phyloP scores from a whole-genome alignment of 805 yeast species.

The Wickerhamomyces strasburgensis region DNA sequence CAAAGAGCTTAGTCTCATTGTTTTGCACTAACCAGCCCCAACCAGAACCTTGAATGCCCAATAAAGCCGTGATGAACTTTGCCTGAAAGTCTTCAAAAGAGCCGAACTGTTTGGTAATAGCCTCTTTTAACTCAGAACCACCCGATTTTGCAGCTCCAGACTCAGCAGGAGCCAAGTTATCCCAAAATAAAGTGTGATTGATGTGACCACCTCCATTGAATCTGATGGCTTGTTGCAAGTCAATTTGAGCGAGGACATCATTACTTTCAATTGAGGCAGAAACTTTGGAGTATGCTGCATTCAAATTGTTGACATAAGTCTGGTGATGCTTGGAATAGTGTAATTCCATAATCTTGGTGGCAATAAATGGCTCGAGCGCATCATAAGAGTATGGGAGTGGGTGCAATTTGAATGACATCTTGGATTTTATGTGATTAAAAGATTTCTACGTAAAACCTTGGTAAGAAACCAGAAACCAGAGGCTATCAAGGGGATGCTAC shows the following conservation, averaged over 20 bases:
- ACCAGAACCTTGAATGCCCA: conserved; percentile 49
- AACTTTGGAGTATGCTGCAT: conserved; percentile 38
- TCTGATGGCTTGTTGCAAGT: conserved; percentile 40
- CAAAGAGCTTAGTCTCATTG: conserved; percentile 35
- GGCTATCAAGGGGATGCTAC: no score
- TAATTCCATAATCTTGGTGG: conserved; percentile 41
- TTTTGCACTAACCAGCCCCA: conserved; percentile 49
- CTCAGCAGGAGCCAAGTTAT: conserved; percentile 37
- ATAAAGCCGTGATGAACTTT: conserved; percentile 37
- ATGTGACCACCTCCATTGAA: conserved; percentile 50
- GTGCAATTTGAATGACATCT: conserved; percentile 13
- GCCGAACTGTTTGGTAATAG: conserved; percentile 39
- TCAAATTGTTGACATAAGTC: conserved; percentile 43
- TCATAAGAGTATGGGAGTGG: conserved; percentile 40
- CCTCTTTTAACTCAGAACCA: conserved; percentile 37
- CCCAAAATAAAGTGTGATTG: conserved; percentile 47
- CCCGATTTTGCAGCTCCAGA: conserved; percentile 25
- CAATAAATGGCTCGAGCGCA: conserved; percentile 45
- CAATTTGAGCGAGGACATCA: conserved; percentile 37
- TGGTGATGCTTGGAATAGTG: conserved; percentile 49
- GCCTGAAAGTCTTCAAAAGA: conserved; percentile 39
- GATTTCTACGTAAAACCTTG: no score
- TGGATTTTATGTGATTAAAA: not conserved
- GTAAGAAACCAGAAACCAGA: no score
- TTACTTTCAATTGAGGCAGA: conserved; percentile 32